Base-by-base conservation (phyloP, 2,329 filamentous ascomycete species). In the Colletotrichum liaoningense region DNA sequence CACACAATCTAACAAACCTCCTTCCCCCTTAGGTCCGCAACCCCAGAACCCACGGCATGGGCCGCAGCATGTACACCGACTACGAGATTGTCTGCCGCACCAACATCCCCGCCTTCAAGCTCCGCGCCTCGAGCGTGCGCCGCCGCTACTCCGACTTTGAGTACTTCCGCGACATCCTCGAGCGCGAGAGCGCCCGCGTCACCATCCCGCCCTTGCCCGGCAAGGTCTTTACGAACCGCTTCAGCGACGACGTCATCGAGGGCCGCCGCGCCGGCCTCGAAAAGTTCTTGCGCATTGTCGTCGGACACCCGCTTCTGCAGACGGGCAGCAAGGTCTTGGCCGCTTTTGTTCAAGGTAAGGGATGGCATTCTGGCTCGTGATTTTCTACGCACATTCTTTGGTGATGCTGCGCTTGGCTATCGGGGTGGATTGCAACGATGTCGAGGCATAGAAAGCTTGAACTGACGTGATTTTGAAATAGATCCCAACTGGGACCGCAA, bases 21-120 rank as follows among this genome's bases (percentile, higher is more conserved):
- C 33, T 11, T 59, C 60, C 28, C 35, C 66, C 70, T 63, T 83
- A 97, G 95, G 95, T 98, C 79, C 93, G 93, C 82, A 97, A 97
- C 83, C 97, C 97, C 42, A 93, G 95, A 85, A 98, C 95, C 33
- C 95, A 97, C 84, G 97, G 97, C 82, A 95, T 97, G 80, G 96
- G 95, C 76, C 94, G 97, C 78, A 91, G 92, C 86, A 98, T 98
- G 95, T 98, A 98, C 88, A 99, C 97, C 67, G 97, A 97, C 85
- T 99, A 98, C 88, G 95, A 98, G 85, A 98, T 99, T 81, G 90
- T 97, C 79, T 98, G 97, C 87, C 93, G 94, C 79, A 99, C 97
- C 85, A 99, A 99, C 86, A 99, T 99, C 81, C 97, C 97, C 72
- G 95, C 97, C 79, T 99, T 99, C 90, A 98, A 98, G 87, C 92